Evolutionary conservation across 2,329 filamentous ascomycete genomes (phyloP), one percentile per base, ranked within the genome.

Genomic region (Verticillium tricorpus): DNA sequence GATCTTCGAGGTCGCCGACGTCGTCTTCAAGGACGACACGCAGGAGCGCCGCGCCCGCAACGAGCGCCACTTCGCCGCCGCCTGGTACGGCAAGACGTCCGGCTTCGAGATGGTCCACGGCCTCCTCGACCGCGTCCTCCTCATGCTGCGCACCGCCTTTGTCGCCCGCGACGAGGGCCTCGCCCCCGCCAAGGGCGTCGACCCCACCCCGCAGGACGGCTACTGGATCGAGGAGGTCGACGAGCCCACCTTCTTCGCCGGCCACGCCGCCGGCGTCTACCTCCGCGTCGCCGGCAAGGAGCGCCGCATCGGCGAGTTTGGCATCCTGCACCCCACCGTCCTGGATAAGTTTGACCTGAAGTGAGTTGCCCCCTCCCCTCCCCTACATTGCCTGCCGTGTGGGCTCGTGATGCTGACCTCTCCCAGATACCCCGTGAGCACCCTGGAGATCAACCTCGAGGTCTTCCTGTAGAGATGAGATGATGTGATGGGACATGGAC

Each of bases 81-180:
- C 93, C 1, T 97, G 90, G 85, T 97, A 94, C 77, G 93, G 93
- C 72, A 97, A 95, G 83, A 92, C 88, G 3, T 93, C 89, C 69
- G 95, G 96, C 52, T 99, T 99, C 76, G 95, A 99, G 78, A 82
- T 96, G 66, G 92, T 99, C 3, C 96, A 99, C 77, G 95, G 95
- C 62, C 83, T 99, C 67, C 81, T 99, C 54, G 95, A 99, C 76
- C 89, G 95, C 60, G 79, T 98, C 65, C 89, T 99, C 85, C 80
- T 91, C 64, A 98, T 98, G 94, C 85, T 99, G 64, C 90, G 90
- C 72, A 90, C 87, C 56, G 85, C 87, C 52, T 97, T 97, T 79
- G 78, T 95, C 62, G 90, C 87, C 2, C 83, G 85, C 63, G 91
- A 93, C 70, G 90, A 93, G 67, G 89, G 87, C 4, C 75, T 91